Evolutionary conservation across 1,284 basidiomycete genomes (phyloP).

Genomic region (Xerocomus minutiporus): DNA sequence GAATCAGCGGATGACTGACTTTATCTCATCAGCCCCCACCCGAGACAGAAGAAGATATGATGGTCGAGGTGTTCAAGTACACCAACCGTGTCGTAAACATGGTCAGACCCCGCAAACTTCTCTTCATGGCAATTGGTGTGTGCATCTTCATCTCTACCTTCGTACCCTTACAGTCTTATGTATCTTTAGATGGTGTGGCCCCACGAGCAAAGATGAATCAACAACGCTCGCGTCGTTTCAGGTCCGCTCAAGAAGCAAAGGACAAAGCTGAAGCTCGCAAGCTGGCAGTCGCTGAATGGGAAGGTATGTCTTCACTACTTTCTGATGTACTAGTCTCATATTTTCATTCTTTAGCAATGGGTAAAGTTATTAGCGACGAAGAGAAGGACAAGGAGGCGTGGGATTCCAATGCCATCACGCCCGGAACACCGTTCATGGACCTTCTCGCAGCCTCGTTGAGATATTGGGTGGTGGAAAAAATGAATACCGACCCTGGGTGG

Average conservation of each 20-base stretch:
- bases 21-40: constrained; percentile 67
- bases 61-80: constrained; percentile 96
- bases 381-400: constrained; percentile 84
- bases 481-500: constrained; percentile 96
- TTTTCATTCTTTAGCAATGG: constrained; percentile 62
- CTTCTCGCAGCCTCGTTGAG: constrained; percentile 83
- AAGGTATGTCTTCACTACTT: constrained; percentile 46
- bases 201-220: constrained; percentile 99
- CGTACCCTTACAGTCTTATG: neutral
- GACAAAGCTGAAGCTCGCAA: constrained; percentile 86
- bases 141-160: constrained; percentile 8
- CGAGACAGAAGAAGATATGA: constrained; percentile 99
- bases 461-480: constrained; percentile 96
- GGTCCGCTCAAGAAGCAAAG: constrained; percentile 90
- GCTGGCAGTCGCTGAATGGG: constrained; percentile 81
- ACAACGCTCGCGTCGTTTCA: constrained; percentile 93
- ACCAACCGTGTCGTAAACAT: constrained; percentile 98
- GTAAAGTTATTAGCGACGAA: constrained; percentile 82
- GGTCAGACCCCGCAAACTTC: constrained; percentile 89
- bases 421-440: constrained; percentile 98
- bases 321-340: constrained; percentile 3
- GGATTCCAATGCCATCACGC: constrained; percentile 99
- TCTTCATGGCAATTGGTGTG: constrained; percentile 97
- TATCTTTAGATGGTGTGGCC: constrained; percentile 81
- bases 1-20: constrained; percentile 12